A percentile compares a stretch with the other conserved stretches of the same genome.
phyloP scores from a whole-genome alignment of 1,284 basidiomycete genomes.

The Apiotrichum laibachii region DNA sequence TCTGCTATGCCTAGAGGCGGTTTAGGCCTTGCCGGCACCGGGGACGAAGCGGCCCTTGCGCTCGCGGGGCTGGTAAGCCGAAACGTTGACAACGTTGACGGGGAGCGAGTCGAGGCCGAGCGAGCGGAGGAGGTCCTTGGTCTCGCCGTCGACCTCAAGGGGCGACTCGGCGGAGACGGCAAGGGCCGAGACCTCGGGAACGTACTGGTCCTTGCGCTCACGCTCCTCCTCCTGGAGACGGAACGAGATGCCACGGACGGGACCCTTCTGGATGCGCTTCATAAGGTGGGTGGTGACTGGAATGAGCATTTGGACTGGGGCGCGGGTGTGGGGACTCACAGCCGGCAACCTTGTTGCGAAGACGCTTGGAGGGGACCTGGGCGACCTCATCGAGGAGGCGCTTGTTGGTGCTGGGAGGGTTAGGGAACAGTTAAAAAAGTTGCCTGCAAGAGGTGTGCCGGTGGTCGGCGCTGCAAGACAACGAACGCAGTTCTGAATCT shows the following conservation, averaged over 20 bases:
- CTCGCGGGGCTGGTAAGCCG: conserved; percentile 63
- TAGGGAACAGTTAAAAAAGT: conserved; percentile 4
- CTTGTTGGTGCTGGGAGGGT: conserved; percentile 77
- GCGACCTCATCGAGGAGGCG: conserved; percentile 99
- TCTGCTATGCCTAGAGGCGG: conserved; percentile 2
- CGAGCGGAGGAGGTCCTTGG: conserved; percentile 83
- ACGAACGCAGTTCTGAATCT: too few species aligned
- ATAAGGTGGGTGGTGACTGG: conserved; percentile 95
- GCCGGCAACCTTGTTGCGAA: conserved; percentile 99
- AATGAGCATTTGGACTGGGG: not conserved
- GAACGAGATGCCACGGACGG: conserved; percentile 99
- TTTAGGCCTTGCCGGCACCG: conserved; percentile 60
- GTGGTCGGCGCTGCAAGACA: too few species aligned
- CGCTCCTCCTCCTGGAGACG: conserved; percentile 99
- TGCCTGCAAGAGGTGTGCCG: not conserved
- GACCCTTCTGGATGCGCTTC: conserved; percentile 99
- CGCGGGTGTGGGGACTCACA: conserved; percentile 52
- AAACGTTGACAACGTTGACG: conserved; percentile 67
- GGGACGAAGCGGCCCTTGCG: conserved; percentile 78
- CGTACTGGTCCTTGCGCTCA: conserved; percentile 98
- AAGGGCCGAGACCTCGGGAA: conserved; percentile 92
- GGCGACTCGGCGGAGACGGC: conserved; percentile 67
- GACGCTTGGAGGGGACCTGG: conserved; percentile 95
- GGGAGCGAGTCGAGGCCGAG: conserved; percentile 88
- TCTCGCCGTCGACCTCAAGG: conserved; percentile 84